Evolutionary conservation across 176 grass and related monocot species (phyloP).

Genomic region (Avena sativa): DNA sequence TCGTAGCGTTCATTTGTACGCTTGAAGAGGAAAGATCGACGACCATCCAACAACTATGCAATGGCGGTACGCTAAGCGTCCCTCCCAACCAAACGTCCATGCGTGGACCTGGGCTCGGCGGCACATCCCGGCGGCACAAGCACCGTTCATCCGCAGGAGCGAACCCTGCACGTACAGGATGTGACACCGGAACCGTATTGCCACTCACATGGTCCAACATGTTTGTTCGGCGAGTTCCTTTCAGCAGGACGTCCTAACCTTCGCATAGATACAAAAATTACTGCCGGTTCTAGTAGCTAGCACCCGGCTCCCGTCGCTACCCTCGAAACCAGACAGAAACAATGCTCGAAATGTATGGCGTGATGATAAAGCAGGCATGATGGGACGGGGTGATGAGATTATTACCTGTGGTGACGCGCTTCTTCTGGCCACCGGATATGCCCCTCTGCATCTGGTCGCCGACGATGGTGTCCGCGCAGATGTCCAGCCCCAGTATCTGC

Average conservation of each 20-base stretch:
- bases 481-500: conserved; percentile 97
- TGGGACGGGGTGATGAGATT: background rate
- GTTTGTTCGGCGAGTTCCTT: background rate
- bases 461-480: conserved; percentile 93
- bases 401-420: conserved; percentile 95
- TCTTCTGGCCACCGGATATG: conserved; percentile 96
- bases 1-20: background rate
- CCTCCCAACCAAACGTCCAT: conserved; percentile 10
- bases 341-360: background rate
- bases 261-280: too few species aligned
- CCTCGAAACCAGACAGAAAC: too few species aligned
- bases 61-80: conserved; percentile 14
- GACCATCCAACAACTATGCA: conserved; percentile 39
- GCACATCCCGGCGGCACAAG: background rate
- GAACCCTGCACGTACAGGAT: background rate
- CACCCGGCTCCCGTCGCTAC: too few species aligned
- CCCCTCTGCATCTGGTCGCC: conserved; percentile 97
- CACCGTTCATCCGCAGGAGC: background rate
- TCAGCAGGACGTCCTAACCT: background rate
- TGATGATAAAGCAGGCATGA: conserved; percentile 8
- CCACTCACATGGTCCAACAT: conserved; percentile 15
- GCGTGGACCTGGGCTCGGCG: conserved; percentile 13
- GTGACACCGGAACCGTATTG: conserved; percentile 5
- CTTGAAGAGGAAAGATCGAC: conserved; percentile 4
- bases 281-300: too few species aligned